Evolutionary conservation across 495 filamentous ascomycete genomes (phyloP), one percentile per base, ranked within the genome.

Genomic region (Xylaria castorea): DNA sequence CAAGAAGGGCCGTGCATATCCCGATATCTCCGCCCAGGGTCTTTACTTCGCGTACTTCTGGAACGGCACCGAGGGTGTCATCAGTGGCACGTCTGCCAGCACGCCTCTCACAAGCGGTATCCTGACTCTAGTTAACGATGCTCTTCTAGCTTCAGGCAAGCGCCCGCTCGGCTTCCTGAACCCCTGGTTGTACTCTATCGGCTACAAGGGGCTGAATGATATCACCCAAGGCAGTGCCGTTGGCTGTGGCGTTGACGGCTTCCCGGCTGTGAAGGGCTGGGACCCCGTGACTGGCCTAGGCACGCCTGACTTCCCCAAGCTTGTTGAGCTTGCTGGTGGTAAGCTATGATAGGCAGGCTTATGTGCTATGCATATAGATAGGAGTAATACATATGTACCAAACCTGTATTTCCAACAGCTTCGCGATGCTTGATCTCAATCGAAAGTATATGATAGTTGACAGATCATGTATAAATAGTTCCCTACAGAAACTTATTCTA

Each of bases 121-220:
- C 25, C 78, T 95, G 11, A 85, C 85, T 0, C 81, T 94, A 22
- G 82, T 94, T 50, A 94, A 94, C 72, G 91, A 91, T 72, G 91
- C 89, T 0, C 84, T 90, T 1, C 80, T 90, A 50, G 79, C 85
- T 1, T 83, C 83, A 22, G 87, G 87, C 27, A 79, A 88, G 75
- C 81, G 87, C 0, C 80, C 87, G 0, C 77, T 94, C 66, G 92
- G 92, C 0, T 94, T 93, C 83, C 75, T 94, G 42, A 94, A 95
- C 77, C 92, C 92, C 0, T 92, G 90, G 90, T 75, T 94, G 36
- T 94, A 94, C 80, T 81, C 81, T 12, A 80, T 73, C 7, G 90
- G 85, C 14, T 79, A 81, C 53, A 70, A 79, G 12, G 90, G 83
- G 0, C 81, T 94, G 65, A 92, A 86, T 18, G 92, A 95, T 74